Evolutionary conservation across 2,329 filamentous ascomycete genomes (phyloP).

Genomic region (Neofusicoccum umdonicola): DNA sequence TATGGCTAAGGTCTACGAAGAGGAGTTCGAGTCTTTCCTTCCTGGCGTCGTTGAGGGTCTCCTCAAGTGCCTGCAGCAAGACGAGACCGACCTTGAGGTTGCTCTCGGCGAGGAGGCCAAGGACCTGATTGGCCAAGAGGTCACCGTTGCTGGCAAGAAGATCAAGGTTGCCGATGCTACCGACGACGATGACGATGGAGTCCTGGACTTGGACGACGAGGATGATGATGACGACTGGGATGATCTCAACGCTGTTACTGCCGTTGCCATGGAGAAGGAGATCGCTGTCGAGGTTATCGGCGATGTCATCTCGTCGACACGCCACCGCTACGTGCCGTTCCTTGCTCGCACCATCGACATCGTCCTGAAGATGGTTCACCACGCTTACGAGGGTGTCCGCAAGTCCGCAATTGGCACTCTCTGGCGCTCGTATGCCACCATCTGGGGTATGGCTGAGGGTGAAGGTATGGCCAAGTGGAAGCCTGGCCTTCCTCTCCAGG

Average conservation of each 20-base stretch:
- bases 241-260: slow-evolving; percentile 79
- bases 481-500: slow-evolving; percentile 79
- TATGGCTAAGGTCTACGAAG: slow-evolving; percentile 88
- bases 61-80: slow-evolving; percentile 81
- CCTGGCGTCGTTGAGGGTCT: slow-evolving; percentile 75
- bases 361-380: slow-evolving; percentile 77
- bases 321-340: slow-evolving; percentile 75
- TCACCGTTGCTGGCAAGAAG: slow-evolving; percentile 79
- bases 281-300: slow-evolving; percentile 93
- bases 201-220: slow-evolving; percentile 63
- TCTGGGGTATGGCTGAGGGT: slow-evolving; percentile 85
- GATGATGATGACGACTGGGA: slow-evolving; percentile 83
- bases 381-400: slow-evolving; percentile 88
- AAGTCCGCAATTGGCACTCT: slow-evolving; percentile 89
- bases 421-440: slow-evolving; percentile 88
- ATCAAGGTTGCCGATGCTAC: slow-evolving; percentile 70
- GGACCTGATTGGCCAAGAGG: slow-evolving; percentile 71
- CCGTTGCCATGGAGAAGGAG: slow-evolving; percentile 92
- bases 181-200: slow-evolving; percentile 59
- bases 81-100: slow-evolving; percentile 78
- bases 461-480: slow-evolving; percentile 78
- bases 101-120: slow-evolving; percentile 71
- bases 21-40: slow-evolving; percentile 76
- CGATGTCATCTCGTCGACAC: slow-evolving; percentile 85
- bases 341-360: slow-evolving; percentile 85